Evolutionary conservation across 1,284 basidiomycete species (phyloP).

Genomic region (Tetrapyrgos nigripes): DNA sequence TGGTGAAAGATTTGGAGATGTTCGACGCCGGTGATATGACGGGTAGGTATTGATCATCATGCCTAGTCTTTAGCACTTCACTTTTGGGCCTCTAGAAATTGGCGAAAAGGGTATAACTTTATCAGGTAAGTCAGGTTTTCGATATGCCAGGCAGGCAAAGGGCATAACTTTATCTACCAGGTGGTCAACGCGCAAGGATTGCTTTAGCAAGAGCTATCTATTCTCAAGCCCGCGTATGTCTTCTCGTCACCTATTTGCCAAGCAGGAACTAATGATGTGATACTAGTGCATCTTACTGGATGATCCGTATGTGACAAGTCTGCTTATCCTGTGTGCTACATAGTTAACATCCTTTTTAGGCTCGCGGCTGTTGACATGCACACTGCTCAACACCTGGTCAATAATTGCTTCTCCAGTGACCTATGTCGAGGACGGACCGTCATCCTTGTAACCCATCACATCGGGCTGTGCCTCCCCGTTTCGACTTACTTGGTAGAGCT

Average conservation of each 20-base stretch:
- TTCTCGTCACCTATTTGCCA: conserved; percentile 3
- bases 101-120: conserved; percentile 82
- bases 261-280: conserved; percentile 8
- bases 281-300: conserved; percentile 80
- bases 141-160: too few relatives aligned
- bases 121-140: neutral
- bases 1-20: conserved; percentile 74
- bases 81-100: conserved; percentile 54
- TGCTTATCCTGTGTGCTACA: conserved; percentile 1
- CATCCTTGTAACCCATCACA: conserved; percentile 88
- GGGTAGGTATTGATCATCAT: conserved; percentile 41
- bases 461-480: conserved; percentile 70
- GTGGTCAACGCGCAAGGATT: conserved; percentile 84
- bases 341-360: conserved; percentile 40
- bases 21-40: conserved; percentile 87
- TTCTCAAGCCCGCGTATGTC: conserved; percentile 60
- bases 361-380: conserved; percentile 91
- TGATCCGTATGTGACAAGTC: conserved; percentile 65
- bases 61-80: conserved; percentile 1
- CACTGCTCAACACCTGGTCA: conserved; percentile 78
- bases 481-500: conserved; percentile 75
- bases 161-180: conserved; percentile 68
- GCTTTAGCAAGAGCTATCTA: conserved; percentile 74
- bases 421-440: conserved; percentile 74
- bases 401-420: conserved; percentile 66